phyloP scores from a whole-genome alignment of 306 rosid genomes.

The Prunus campanulata region DNA sequence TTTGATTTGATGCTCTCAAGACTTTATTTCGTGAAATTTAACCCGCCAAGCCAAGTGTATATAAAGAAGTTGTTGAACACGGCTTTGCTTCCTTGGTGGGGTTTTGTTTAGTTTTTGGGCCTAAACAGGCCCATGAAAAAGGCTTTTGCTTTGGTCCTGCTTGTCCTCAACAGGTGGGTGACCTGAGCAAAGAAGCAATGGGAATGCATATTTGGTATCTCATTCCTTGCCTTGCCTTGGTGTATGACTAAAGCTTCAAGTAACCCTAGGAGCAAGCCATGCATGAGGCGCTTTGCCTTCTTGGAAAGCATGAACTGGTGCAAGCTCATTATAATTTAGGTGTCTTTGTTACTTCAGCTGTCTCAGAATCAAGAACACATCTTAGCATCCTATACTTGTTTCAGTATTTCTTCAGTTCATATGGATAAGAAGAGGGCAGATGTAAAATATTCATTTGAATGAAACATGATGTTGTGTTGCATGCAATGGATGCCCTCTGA shows the following conservation, averaged over 20 bases:
- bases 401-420: not conserved
- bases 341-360: too few relatives aligned
- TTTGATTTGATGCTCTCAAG: too few relatives aligned
- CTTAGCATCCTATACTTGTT: too few relatives aligned
- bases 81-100: not conserved
- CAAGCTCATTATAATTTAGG: too few relatives aligned
- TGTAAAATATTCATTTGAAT: not conserved
- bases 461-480: not conserved
- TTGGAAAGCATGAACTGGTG: too few relatives aligned
- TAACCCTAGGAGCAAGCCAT: constrained; percentile 17
- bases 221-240: constrained; percentile 20
- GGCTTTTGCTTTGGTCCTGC: not conserved
- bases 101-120: not conserved
- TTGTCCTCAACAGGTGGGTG: not conserved
- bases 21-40: too few relatives aligned
- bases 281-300: not conserved
- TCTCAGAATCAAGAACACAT: too few relatives aligned
- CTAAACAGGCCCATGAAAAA: not conserved
- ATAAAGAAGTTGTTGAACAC: not conserved
- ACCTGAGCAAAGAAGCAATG: constrained; percentile 6
- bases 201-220: constrained; percentile 23
- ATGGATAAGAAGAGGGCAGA: not conserved
- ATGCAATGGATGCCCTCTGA: not conserved
- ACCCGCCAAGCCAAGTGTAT: not conserved
- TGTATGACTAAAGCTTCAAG: constrained; percentile 11